Conservation (phyloP, 768 basidiomycete species). For the Phaeotremella skinneri region DNA sequence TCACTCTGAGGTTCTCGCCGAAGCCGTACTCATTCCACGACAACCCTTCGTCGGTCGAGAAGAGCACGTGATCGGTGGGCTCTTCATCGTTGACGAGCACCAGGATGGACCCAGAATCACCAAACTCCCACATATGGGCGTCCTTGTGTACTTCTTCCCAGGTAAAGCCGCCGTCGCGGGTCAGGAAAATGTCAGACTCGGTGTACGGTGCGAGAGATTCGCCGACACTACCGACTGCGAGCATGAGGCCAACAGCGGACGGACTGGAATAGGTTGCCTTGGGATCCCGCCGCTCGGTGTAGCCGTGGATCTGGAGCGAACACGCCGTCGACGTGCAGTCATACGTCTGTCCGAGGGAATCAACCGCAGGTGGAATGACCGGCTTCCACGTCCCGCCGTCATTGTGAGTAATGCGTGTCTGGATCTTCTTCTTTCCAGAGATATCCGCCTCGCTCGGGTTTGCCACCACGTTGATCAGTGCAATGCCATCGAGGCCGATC, state of each 20-base stretch:
- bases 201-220: constrained; percentile 73
- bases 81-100: constrained; percentile 95
- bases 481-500: constrained; percentile 91
- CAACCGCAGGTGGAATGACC: constrained; percentile 67
- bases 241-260: constrained; percentile 83
- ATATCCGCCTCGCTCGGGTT: constrained; percentile 74
- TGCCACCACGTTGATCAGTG: constrained; percentile 81
- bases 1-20: constrained; percentile 69
- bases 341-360: constrained; percentile 73
- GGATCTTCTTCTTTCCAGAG: constrained; percentile 69
- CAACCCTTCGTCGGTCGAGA: constrained; percentile 83
- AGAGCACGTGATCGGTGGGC: constrained; percentile 82
- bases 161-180: constrained; percentile 92
- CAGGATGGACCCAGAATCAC: constrained; percentile 91
- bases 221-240: constrained; percentile 96
- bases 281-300: constrained; percentile 86
- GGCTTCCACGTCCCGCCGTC: constrained; percentile 91
- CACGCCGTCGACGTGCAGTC: constrained; percentile 72
- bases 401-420: constrained; percentile 90
- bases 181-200: constrained; percentile 92
- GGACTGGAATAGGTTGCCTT: constrained; percentile 92
- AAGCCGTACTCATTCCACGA: constrained; percentile 88
- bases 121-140: constrained; percentile 96
- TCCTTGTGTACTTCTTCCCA: constrained; percentile 99
- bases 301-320: constrained; percentile 87